Evolutionary conservation across 176 grass and related monocot genomes (phyloP), one percentile per base, ranked within the genome.

Genomic region (Echinochloa phyllopogon): DNA sequence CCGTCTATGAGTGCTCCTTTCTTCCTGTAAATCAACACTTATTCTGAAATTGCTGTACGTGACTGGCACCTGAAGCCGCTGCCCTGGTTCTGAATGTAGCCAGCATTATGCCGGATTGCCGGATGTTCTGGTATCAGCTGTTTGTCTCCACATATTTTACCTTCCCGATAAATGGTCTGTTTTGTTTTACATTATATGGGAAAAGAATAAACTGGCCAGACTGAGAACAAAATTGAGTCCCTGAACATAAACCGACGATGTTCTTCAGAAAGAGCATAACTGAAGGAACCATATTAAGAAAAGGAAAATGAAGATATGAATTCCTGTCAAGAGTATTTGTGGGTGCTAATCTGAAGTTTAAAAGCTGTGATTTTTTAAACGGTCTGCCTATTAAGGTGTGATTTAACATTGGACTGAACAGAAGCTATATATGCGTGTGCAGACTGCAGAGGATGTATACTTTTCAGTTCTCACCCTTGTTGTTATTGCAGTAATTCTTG

Each of bases 41-140:
- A 84, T 47, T 68, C 16, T 68, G 48, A 67, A 51, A 84, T 65
- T 11, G 17, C 7, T 64, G 44, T 18, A 64, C 20, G 57, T 52
- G 4, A 44, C 70, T 65, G 60, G 42, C 57, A 75, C 43, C 24
- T 25, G 33, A n/a, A 25, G 57, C 69, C 51, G 83, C 78, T 68
- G 36, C 33, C 64, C 48, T 68, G 63, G 41, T 69, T 69, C 62
- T 77, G 23, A 47, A 44, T 65, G 63, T 24, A 21, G 15, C 0
- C 49, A 42, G 65, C 18, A 56, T 67, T 20, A 69, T 47, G 73
- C 58, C 33, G 44, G 66, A 43, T 9, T 51, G 25, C 25, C 25
- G 3, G 55, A 25, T 47, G 75, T 14, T 29, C 75, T 60, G 56
- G 57, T 15, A 47, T 60, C 24, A 48, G 13, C 36, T 56, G 66